phyloP scores from a whole-genome alignment of 345 rosid species.

The Microcos paniculata region DNA sequence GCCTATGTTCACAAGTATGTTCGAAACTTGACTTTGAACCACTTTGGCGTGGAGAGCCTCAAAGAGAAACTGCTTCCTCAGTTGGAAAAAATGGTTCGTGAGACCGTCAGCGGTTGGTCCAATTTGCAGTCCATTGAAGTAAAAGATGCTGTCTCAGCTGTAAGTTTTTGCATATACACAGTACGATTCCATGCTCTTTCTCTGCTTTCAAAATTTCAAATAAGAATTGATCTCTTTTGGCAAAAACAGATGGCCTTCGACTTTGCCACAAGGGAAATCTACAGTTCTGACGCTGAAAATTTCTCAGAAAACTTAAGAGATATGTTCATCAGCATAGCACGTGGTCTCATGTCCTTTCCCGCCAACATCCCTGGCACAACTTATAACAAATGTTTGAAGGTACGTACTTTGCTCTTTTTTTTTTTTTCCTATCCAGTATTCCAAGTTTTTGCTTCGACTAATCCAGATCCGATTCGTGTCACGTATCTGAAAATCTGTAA shows the following conservation, averaged over 20 bases:
- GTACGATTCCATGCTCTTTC: neutral
- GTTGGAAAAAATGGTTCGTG: constrained; percentile 8
- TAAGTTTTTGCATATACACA: neutral
- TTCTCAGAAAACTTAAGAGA: constrained; percentile 15
- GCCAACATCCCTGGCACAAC: constrained; percentile 37
- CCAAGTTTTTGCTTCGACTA: no score
- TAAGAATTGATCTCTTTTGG: neutral
- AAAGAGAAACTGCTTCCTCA: constrained; percentile 19
- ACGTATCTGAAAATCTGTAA: no score
- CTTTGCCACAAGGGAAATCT: constrained; percentile 19
- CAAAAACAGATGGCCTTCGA: constrained; percentile 27
- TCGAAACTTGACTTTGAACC: neutral
- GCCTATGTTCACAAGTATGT: constrained; percentile 24
- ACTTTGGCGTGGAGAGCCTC: constrained; percentile 28
- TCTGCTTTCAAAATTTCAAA: neutral
- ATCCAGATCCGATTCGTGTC: no score
- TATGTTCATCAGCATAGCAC: neutral
- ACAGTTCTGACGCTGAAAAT: constrained; percentile 22
- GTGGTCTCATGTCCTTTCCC: constrained; percentile 33
- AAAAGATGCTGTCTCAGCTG: constrained; percentile 10
- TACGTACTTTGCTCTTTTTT: no score
- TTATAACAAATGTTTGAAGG: constrained; percentile 34
- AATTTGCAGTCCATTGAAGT: constrained; percentile 21
- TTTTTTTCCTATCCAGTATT: no score
- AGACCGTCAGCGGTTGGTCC: constrained; percentile 21